phyloP scores from a whole-genome alignment of 2,329 filamentous ascomycete genomes.

The Onygenales sp. region DNA sequence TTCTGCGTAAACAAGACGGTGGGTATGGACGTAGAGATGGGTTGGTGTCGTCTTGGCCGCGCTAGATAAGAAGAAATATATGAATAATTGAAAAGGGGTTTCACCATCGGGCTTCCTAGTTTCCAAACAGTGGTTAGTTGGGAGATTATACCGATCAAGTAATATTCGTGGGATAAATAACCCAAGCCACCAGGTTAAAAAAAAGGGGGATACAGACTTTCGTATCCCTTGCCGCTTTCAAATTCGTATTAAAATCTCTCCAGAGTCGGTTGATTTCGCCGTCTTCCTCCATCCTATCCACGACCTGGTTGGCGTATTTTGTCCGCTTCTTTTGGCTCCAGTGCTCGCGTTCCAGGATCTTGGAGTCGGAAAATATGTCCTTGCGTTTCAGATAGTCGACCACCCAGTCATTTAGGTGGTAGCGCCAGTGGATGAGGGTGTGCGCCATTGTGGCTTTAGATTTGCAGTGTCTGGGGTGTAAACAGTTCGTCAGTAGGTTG shows the following conservation, averaged over 20 bases:
- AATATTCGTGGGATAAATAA: neutral
- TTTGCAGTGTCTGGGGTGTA: slow-evolving; percentile 43
- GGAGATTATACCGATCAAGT: neutral
- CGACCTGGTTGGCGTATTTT: slow-evolving; percentile 53
- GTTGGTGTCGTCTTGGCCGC: neutral
- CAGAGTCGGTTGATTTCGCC: slow-evolving; percentile 55
- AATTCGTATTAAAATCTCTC: slow-evolving; percentile 53
- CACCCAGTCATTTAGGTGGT: slow-evolving; percentile 63
- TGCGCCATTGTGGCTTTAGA: slow-evolving; percentile 61
- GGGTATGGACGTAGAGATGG: no score
- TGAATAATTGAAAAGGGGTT: neutral
- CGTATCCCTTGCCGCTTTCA: slow-evolving; percentile 48
- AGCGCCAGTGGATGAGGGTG: slow-evolving; percentile 65
- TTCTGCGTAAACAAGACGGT: no score
- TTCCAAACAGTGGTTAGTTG: neutral
- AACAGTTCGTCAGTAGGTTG: neutral
- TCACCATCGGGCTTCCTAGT: slow-evolving; percentile 8
- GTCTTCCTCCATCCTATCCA: slow-evolving; percentile 52
- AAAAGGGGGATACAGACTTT: slow-evolving; percentile 24
- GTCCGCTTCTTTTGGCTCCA: slow-evolving; percentile 51
- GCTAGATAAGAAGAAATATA: neutral
- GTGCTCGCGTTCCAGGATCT: slow-evolving; percentile 51
- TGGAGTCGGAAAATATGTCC: slow-evolving; percentile 47
- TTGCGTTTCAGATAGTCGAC: slow-evolving; percentile 50
- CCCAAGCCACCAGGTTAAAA: no score